Conservation (phyloP, 1,284 basidiomycete species). For the Ceratobasidium sp. region DNA sequence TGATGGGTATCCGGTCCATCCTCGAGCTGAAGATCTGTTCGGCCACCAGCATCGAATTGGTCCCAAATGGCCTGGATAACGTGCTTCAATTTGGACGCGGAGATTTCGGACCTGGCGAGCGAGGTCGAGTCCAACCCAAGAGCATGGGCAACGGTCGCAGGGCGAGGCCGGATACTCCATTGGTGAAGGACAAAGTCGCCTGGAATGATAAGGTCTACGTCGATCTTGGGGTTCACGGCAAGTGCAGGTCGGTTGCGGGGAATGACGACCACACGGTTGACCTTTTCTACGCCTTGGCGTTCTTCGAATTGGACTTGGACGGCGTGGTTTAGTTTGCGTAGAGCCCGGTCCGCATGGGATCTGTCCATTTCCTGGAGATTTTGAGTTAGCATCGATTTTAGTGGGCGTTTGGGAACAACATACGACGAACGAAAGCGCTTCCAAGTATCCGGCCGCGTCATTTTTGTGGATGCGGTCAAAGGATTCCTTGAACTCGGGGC, state of each 20-base stretch:
- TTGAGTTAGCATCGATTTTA: no score
- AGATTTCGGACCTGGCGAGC: not conserved
- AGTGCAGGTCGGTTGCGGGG: not conserved
- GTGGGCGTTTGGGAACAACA: no score
- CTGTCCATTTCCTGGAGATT: no score
- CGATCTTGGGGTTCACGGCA: not conserved
- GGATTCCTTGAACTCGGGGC: no score
- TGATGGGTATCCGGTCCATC: no score
- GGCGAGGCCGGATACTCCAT: not conserved
- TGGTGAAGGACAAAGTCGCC: conserved; percentile 11
- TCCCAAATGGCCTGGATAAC: conserved; percentile 4
- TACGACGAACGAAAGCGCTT: no score
- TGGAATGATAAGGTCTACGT: conserved; percentile 16
- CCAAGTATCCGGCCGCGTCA: no score
- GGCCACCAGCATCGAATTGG: not conserved
- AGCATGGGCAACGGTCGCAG: not conserved
- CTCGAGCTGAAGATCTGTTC: no score
- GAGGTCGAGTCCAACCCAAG: not conserved
- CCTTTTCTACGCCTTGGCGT: not conserved
- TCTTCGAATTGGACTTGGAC: conserved; percentile 19
- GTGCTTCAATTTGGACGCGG: not conserved
- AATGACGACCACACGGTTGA: conserved; percentile 2
- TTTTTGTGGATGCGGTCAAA: no score
- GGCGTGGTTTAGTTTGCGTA: not conserved
- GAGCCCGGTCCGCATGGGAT: no score